Percentiles rank a stretch among this genome's conserved stretches.
Evolutionary conservation across 164 flowering plant genomes (phyloP).

Genomic region (Vitis riparia): DNA sequence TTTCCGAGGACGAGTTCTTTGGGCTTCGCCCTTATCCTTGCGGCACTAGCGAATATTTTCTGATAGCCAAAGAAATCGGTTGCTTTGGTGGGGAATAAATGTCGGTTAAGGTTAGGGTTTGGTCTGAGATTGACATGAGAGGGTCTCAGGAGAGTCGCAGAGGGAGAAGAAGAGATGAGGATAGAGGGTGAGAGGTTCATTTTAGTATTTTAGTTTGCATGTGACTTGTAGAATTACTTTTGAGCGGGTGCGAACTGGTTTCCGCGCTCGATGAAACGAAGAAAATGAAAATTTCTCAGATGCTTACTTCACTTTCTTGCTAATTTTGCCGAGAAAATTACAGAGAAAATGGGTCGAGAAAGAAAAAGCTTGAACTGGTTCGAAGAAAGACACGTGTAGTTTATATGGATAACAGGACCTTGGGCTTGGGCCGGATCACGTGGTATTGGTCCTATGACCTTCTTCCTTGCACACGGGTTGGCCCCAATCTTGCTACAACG

Average conservation of each 20-base stretch:
- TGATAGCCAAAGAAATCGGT: constrained; percentile 13
- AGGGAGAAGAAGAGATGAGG: constrained; percentile 6
- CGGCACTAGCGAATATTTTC: constrained; percentile 18
- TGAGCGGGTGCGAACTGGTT: not conserved
- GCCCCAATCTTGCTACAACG: too few relatives aligned
- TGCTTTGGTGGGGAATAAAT: constrained; percentile 1
- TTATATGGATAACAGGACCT: constrained; percentile 16
- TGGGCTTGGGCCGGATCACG: not conserved
- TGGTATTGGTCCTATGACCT: too few relatives aligned
- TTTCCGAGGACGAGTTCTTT: constrained; percentile 68
- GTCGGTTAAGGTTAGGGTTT: constrained; percentile 5
- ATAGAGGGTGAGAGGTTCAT: constrained; percentile 23
- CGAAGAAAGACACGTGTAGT: constrained; percentile 15
- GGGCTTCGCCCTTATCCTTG: constrained; percentile 44
- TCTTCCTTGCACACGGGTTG: too few relatives aligned
- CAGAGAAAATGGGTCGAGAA: not conserved
- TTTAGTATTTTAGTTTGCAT: constrained; percentile 12
- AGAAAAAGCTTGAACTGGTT: not conserved
- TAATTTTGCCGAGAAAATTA: not conserved
- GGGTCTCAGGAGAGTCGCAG: constrained; percentile 4
- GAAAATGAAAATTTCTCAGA: not conserved
- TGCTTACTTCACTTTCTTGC: too few relatives aligned
- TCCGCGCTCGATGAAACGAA: too few relatives aligned
- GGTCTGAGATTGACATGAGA: not conserved
- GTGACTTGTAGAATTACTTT: constrained; percentile 1